These are phyloP conservation scores for Herpetomonas tarakana DNA, from an alignment of 208 protist species.

Conservation along the genomic window DNA sequence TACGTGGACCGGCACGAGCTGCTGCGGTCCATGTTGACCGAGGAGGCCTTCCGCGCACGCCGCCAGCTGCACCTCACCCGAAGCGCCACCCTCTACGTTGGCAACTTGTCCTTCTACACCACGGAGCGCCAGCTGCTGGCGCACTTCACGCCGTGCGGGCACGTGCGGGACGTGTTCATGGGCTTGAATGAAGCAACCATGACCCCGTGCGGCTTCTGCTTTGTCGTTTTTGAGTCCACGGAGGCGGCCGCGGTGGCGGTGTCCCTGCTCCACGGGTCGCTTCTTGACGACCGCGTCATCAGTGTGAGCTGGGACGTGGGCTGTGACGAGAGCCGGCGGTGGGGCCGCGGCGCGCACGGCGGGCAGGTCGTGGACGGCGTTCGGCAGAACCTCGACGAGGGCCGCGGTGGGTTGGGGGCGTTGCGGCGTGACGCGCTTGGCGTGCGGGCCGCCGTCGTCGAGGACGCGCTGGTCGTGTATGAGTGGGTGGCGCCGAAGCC, in stretches of 20 bases:
- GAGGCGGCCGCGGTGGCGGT: slow-evolving; percentile 91
- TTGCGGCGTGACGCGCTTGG: slow-evolving; percentile 69
- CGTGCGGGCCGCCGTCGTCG: slow-evolving; percentile 35
- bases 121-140: slow-evolving; percentile 96
- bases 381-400: slow-evolving; percentile 88
- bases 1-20: slow-evolving; percentile 87
- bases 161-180: slow-evolving; percentile 97
- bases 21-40: slow-evolving; percentile 59
- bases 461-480: slow-evolving; percentile 58
- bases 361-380: slow-evolving; percentile 93
- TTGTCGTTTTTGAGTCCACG: slow-evolving; percentile 96
- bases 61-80: slow-evolving; percentile 70
- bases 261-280: slow-evolving; percentile 64
- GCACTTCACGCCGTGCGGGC: slow-evolving; percentile 93
- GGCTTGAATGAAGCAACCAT: slow-evolving; percentile 94
- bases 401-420: slow-evolving; percentile 88
- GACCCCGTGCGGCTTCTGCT: slow-evolving; percentile 99
- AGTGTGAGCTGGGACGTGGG: slow-evolving; percentile 88
- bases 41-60: slow-evolving; percentile 57
- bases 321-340: slow-evolving; percentile 68
- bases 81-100: slow-evolving; percentile 96
- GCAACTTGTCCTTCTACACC: slow-evolving; percentile 98
- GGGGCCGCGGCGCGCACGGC: slow-evolving; percentile 82
- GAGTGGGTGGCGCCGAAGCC: slow-evolving; percentile 55
- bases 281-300: slow-evolving; percentile 82